phyloP scores from a whole-genome alignment of 306 rosid genomes.

The Glycine tomentella region DNA sequence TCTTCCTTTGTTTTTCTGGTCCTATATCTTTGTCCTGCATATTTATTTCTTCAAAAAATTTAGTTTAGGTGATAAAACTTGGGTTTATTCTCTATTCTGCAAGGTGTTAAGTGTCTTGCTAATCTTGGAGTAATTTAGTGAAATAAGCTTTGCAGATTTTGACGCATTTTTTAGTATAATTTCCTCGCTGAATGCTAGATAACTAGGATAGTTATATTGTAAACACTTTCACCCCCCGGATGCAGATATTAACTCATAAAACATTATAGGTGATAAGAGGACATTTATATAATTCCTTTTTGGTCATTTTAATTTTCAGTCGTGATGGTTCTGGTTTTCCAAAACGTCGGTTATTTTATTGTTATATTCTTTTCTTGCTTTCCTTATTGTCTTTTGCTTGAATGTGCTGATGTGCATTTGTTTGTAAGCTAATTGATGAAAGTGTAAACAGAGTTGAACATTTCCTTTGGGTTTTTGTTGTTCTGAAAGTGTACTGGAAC shows the following conservation, averaged over 20 bases:
- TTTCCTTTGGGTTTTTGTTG: conserved; percentile 18
- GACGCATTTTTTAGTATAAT: neutral
- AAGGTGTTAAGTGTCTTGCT: neutral
- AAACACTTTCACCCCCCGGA: neutral
- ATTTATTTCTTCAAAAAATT: conserved; percentile 8
- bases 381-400: neutral
- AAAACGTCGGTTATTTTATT: neutral
- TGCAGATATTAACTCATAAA: conserved; percentile 9
- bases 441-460: neutral
- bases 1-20: conserved; percentile 2
- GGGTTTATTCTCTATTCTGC: neutral
- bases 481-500: conserved; percentile 16
- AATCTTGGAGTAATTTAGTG: neutral
- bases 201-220: conserved; percentile 2
- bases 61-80: neutral
- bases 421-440: conserved; percentile 8
- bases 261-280: neutral
- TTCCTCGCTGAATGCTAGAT: conserved; percentile 3
- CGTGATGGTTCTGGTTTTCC: conserved; percentile 11
- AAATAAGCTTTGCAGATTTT: neutral
- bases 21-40: conserved; percentile 10
- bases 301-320: conserved; percentile 14
- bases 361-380: neutral
- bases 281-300: neutral
- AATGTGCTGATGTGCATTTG: neutral